Evolutionary conservation across 2,329 filamentous ascomycete genomes (phyloP), one percentile per base, ranked within the genome.

Genomic region (Dothidotthia symphoricarpi): DNA sequence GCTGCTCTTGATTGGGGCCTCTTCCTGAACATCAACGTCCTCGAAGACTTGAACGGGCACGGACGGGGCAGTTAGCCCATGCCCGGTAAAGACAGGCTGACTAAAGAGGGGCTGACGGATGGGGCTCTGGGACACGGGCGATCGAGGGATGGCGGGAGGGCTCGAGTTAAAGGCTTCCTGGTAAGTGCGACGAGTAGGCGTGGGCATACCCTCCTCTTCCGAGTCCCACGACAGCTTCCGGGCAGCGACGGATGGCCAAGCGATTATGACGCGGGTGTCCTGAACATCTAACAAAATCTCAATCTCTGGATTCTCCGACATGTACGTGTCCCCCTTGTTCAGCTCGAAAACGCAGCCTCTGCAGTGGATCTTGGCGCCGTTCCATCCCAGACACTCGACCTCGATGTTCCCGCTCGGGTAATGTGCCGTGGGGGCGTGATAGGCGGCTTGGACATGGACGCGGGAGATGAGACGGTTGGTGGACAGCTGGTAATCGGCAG

Each of bases 201-300:
- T 66, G 19, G 62, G 59, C 51, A 56, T 58, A 28, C 53, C 54
- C 28, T 90, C 87, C 76, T 85, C 89, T 30, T 65, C 61, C 68
- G 76, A 66, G 61, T 73, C 66, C 71, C 59, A 66, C 6, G 61
- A 59, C 12, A 58, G 42, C 45, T 78, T 69, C 53, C 53, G 61
- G 58, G 55, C 67, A 12, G 93, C 91, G 57, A 57, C 61, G 58
- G 56, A 68, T n/a, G 93, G 93, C 91, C 93, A 97, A 61, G 84
- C 81, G 46, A 98, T 74, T 66, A 95, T 76, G 29, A 97, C 88
- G 47, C 93, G 86, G 36, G 89, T 84, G 63, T 95, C 90, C 58
- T 95, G 88, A 28, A 97, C 89, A 65, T 97, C 90, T 48, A 98
- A 73, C 82, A 98, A 94, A 65, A 98, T 89, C 58, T 95, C 89